Percentiles rank a stretch among this genome's conserved stretches.
Conservation (phyloP, 352 stramenopile genomes). For the Globisporangium megalacanthum region DNA sequence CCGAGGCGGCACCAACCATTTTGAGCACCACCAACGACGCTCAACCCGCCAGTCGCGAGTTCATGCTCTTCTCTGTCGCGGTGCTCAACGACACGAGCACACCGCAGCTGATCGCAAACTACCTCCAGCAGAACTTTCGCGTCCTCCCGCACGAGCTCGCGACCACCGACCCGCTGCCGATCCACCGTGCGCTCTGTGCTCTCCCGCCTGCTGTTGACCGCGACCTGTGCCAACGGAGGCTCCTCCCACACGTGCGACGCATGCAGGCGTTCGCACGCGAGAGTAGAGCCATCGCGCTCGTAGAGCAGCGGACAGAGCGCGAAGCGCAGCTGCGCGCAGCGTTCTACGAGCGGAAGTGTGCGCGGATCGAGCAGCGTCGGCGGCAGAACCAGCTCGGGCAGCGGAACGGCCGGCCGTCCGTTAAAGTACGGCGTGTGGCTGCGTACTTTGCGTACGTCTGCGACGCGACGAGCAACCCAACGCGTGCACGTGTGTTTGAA, state of each 20-base stretch:
- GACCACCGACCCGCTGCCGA: conserved; percentile 18
- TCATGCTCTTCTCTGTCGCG: conserved; percentile 65
- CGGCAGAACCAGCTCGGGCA: conserved; percentile 27
- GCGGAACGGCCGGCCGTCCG: conserved; percentile 23
- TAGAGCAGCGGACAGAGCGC: conserved; percentile 43
- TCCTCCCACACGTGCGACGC: conserved; percentile 45
- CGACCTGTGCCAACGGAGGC: conserved; percentile 50
- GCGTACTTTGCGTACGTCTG: conserved; percentile 59
- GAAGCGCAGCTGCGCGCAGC: conserved; percentile 39
- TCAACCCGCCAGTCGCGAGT: conserved; percentile 22
- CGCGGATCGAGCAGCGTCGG: conserved; percentile 38
- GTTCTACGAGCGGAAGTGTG: conserved; percentile 48
- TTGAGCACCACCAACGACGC: not conserved
- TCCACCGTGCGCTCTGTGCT: conserved; percentile 15
- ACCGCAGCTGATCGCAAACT: conserved; percentile 53
- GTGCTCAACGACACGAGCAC: conserved; percentile 52
- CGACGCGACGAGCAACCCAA: conserved; percentile 40
- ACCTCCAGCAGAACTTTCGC: conserved; percentile 71
- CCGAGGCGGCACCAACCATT: not conserved
- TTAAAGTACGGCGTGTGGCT: conserved; percentile 50
- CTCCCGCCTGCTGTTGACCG: conserved; percentile 33
- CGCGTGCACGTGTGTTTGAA: conserved; percentile 23
- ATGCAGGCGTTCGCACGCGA: conserved; percentile 44
- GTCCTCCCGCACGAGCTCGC: conserved; percentile 24
- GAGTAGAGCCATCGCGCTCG: conserved; percentile 34